These are phyloP conservation scores for Aspergillus ruber DNA, from an alignment of 2,329 filamentous ascomycete species.

Conservation along the genomic window DNA sequence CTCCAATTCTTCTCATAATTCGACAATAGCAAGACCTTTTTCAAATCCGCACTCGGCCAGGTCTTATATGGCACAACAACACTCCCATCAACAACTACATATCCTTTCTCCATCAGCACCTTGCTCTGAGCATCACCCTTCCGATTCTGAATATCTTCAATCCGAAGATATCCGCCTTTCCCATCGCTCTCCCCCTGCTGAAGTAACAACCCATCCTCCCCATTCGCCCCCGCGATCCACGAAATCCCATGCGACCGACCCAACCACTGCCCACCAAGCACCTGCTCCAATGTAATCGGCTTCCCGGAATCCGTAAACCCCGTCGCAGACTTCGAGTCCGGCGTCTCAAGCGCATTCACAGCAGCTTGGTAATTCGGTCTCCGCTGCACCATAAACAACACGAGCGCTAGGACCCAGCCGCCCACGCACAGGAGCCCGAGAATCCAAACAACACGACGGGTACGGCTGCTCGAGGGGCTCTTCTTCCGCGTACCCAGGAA, in stretches of 20 bases:
- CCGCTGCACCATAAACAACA: conserved; percentile 36
- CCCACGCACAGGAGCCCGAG: conserved; percentile 36
- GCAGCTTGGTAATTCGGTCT: conserved; percentile 26
- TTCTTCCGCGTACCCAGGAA: conserved; percentile 20
- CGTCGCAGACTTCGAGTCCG: conserved; percentile 23
- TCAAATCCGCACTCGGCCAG: conserved; percentile 75
- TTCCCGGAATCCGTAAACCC: conserved; percentile 32
- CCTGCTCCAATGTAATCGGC: conserved; percentile 38
- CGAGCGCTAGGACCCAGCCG: conserved; percentile 41
- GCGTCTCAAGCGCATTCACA: conserved; percentile 17
- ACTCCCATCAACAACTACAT: conserved; percentile 55
- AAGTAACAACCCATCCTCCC: conserved; percentile 71
- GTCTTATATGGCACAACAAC: conserved; percentile 54
- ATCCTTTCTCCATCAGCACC: conserved; percentile 66
- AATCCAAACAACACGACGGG: conserved; percentile 34
- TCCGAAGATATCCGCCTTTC: conserved; percentile 66
- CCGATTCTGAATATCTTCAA: conserved; percentile 71
- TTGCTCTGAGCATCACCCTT: conserved; percentile 44
- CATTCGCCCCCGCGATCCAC: conserved; percentile 43
- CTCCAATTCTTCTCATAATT: conserved; percentile 72
- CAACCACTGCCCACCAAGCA: conserved; percentile 34
- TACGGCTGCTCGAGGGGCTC: conserved; percentile 19
- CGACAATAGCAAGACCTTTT: conserved; percentile 77
- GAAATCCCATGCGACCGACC: conserved; percentile 36
- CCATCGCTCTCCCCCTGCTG: conserved; percentile 55